phyloP scores from a whole-genome alignment of 2,329 filamentous ascomycete genomes.

The Pseudogymnoascus sp. region DNA sequence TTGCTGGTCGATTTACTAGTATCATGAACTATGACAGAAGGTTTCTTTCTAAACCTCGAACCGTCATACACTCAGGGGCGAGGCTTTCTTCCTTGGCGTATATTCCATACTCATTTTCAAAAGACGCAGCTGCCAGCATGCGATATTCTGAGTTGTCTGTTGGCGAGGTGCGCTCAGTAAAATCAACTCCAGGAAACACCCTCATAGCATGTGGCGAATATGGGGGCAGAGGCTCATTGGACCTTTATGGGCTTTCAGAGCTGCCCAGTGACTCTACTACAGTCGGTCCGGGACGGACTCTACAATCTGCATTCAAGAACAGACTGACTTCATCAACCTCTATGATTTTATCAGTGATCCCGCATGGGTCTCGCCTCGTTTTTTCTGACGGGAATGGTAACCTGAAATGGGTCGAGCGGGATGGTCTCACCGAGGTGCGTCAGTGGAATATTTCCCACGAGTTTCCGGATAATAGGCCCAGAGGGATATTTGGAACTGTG shows the following conservation, averaged over 20 bases:
- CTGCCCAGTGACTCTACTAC: constrained; percentile 22
- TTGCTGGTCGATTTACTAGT: constrained; percentile 81
- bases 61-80: constrained; percentile 78
- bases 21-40: constrained; percentile 86
- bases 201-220: constrained; percentile 83
- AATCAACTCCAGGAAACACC: constrained; percentile 51
- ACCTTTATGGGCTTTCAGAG: constrained; percentile 66
- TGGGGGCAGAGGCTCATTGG: constrained; percentile 82
- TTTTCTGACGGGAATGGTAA: constrained; percentile 79
- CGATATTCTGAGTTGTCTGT: constrained; percentile 48
- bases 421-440: constrained; percentile 60
- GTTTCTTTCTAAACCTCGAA: constrained; percentile 70
- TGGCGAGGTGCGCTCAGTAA: constrained; percentile 48
- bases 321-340: constrained; percentile 75
- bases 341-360: constrained; percentile 73
- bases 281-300: constrained; percentile 30
- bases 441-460: constrained; percentile 50
- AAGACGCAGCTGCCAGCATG: constrained; percentile 53
- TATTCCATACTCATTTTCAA: constrained; percentile 61
- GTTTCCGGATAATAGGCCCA: constrained; percentile 36
- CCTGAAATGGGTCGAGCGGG: constrained; percentile 85
- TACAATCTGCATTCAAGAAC: constrained; percentile 60
- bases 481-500: constrained; percentile 47
- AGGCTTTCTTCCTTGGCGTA: constrained; percentile 67
- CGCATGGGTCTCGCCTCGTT: constrained; percentile 75